Percentiles rank a stretch among this genome's conserved stretches.
Evolutionary conservation across 169 alveolate species (phyloP).

Genomic region (Eimeria sp.): DNA sequence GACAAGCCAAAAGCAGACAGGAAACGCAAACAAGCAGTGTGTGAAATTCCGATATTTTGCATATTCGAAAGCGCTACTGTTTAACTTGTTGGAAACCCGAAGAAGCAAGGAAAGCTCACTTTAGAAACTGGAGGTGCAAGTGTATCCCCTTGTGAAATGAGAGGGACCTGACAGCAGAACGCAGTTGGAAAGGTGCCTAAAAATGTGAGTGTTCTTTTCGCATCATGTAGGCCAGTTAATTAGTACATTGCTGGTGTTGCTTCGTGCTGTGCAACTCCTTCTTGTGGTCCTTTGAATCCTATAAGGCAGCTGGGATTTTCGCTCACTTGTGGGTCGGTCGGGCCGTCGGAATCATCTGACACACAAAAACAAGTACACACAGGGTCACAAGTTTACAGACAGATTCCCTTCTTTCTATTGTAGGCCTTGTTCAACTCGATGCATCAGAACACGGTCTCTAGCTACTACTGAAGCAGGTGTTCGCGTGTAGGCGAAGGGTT

Average conservation of each 20-base stretch:
- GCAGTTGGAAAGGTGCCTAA: not conserved
- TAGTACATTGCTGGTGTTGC: not conserved
- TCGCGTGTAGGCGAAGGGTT: not conserved
- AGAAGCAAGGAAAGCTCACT: not conserved
- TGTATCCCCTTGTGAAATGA: not conserved
- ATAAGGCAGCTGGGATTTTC: not conserved
- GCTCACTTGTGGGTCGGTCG: conserved; percentile 16
- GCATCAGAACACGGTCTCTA: not conserved
- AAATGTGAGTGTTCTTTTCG: not conserved
- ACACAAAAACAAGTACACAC: not conserved
- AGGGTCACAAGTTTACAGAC: not conserved
- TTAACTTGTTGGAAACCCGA: not conserved
- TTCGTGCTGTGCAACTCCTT: not conserved
- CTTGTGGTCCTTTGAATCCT: not conserved
- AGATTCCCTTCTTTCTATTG: not conserved
- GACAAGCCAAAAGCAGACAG: conserved; percentile 3
- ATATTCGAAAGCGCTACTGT: not conserved
- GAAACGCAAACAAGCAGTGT: not conserved
- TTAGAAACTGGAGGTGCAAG: not conserved
- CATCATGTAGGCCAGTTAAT: not conserved
- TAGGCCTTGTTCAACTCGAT: not conserved
- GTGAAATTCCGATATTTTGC: not conserved
- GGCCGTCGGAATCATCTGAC: not conserved
- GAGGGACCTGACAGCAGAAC: not conserved
- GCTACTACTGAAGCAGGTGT: not conserved